Conservation (phyloP, 495 filamentous ascomycete genomes). For the Trypethelium eluteriae region DNA sequence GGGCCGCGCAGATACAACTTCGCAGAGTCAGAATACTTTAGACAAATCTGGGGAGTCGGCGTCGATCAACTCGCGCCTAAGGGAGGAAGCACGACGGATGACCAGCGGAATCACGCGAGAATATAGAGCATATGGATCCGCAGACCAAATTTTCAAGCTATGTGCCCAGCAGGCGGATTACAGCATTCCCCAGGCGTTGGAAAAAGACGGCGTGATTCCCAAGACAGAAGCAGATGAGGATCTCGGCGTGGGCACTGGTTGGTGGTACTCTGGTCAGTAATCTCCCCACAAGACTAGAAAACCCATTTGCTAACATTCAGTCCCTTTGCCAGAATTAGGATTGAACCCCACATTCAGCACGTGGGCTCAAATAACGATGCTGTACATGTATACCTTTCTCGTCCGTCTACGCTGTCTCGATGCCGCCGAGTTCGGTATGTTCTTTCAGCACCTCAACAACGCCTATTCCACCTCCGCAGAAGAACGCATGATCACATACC, state of each 20-base stretch:
- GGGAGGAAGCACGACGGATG: neutral
- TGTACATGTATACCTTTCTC: conserved; percentile 91
- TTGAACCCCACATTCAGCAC: conserved; percentile 80
- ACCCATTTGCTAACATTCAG: neutral
- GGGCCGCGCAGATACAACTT: neutral
- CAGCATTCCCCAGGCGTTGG: conserved; percentile 35
- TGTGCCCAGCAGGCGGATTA: conserved; percentile 74
- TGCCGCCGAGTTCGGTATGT: conserved; percentile 48
- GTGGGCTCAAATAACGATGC: conserved; percentile 91
- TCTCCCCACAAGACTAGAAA: neutral
- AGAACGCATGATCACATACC: conserved; percentile 68
- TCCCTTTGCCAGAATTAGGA: conserved; percentile 40
- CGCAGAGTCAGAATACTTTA: neutral
- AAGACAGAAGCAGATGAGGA: conserved; percentile 66
- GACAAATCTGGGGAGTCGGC: neutral
- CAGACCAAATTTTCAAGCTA: conserved; percentile 67
- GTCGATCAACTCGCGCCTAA: neutral
- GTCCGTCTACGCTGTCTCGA: conserved; percentile 74
- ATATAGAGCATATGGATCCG: conserved; percentile 69
- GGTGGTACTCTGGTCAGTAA: conserved; percentile 59
- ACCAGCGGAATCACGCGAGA: neutral
- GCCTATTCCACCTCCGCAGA: conserved; percentile 92
- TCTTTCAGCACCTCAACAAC: conserved; percentile 73
- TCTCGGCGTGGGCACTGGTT: conserved; percentile 62
- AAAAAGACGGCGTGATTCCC: conserved; percentile 41